Evolutionary conservation across 2,329 filamentous ascomycete genomes (phyloP).

Genomic region (Aspergillus piperis): DNA sequence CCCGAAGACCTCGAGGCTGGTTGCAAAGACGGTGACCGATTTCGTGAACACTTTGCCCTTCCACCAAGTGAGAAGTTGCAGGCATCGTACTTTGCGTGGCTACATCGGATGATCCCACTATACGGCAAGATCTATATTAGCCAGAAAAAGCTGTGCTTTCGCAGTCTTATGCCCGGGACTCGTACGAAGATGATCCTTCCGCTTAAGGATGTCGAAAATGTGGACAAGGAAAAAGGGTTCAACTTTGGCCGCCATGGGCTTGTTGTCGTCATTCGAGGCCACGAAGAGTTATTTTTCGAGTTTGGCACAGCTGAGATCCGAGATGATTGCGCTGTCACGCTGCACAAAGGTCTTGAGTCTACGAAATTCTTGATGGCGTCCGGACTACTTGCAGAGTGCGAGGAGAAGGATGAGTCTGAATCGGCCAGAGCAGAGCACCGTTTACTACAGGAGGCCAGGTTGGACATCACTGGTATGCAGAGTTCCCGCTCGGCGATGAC

Average conservation of each 20-base stretch:
- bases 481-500: conserved; percentile 25
- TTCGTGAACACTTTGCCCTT: conserved; percentile 87
- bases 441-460: conserved; percentile 73
- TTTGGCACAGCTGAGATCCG: conserved; percentile 75
- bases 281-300: conserved; percentile 96
- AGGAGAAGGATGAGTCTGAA: conserved; percentile 70
- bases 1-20: conserved; percentile 58
- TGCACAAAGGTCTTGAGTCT: conserved; percentile 75
- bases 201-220: conserved; percentile 86
- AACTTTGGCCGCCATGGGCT: conserved; percentile 87
- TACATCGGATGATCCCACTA: conserved; percentile 85
- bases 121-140: conserved; percentile 98
- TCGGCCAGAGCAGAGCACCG: conserved; percentile 78
- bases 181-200: conserved; percentile 91
- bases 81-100: conserved; percentile 87
- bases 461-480: conserved; percentile 43
- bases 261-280: conserved; percentile 87
- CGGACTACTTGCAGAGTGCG: conserved; percentile 65
- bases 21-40: conserved; percentile 63
- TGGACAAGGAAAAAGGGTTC: conserved; percentile 93
- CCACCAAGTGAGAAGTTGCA: conserved; percentile 78
- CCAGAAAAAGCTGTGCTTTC: conserved; percentile 84
- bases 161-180: conserved; percentile 84
- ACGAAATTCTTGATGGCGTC: conserved; percentile 71
- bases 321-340: conserved; percentile 83